phyloP scores from a whole-genome alignment of 495 filamentous ascomycete genomes.

The Terfezia boudieri region DNA sequence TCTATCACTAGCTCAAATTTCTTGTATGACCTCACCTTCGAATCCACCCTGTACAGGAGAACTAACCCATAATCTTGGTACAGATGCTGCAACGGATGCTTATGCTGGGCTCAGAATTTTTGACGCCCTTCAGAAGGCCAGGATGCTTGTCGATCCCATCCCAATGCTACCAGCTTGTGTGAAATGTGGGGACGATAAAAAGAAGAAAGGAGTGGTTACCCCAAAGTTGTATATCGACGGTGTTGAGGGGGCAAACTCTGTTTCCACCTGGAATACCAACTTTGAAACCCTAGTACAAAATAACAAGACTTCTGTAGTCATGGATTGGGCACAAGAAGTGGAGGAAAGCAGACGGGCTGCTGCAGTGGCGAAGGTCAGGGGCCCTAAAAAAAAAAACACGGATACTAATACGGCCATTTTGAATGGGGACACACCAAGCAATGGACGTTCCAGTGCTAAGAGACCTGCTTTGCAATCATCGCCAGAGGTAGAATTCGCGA shows the following conservation, averaged over 20 bases:
- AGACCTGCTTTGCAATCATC: background rate
- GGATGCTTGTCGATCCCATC: conserved; percentile 37
- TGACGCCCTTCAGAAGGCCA: conserved; percentile 41
- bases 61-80: background rate
- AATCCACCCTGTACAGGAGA: background rate
- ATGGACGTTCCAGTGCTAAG: background rate
- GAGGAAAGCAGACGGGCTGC: background rate
- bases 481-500: background rate
- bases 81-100: conserved; percentile 65
- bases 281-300: too few relatives aligned
- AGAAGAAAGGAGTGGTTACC: background rate
- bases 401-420: too few relatives aligned
- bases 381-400: too few relatives aligned
- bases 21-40: conserved; percentile 30
- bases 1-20: conserved; percentile 41
- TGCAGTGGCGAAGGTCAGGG: too few relatives aligned
- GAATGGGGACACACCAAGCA: too few relatives aligned
- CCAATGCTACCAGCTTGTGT: conserved; percentile 38
- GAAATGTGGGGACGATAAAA: background rate
- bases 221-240: too few relatives aligned
- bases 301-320: too few relatives aligned
- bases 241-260: too few relatives aligned
- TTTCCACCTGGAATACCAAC: too few relatives aligned
- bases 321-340: background rate
- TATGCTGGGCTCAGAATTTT: conserved; percentile 61